Conservation (phyloP, 2,329 filamentous ascomycete genomes). For the Penicillium sp. region DNA sequence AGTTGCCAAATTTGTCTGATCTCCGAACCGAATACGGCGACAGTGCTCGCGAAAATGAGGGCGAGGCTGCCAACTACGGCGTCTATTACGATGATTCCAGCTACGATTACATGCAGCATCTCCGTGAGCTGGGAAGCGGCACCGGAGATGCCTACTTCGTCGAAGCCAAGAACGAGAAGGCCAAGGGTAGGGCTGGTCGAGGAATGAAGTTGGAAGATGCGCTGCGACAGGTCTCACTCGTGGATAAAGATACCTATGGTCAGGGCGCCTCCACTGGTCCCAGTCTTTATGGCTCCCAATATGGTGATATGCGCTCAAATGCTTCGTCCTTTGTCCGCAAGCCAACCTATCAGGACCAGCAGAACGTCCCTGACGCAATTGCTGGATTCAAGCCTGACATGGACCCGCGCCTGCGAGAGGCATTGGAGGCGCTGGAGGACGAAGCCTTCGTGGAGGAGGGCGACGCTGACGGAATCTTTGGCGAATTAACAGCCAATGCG, state of each 20-base stretch:
- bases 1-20: constrained; percentile 64
- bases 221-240: constrained; percentile 57
- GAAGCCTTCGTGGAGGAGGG: constrained; percentile 81
- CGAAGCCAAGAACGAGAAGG: constrained; percentile 61
- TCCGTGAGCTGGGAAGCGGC: constrained; percentile 77
- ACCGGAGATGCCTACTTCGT: constrained; percentile 76
- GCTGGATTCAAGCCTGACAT: constrained; percentile 96
- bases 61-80: constrained; percentile 90
- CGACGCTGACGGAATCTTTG: constrained; percentile 81
- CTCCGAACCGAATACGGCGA: constrained; percentile 71
- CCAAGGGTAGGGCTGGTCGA: constrained; percentile 63
- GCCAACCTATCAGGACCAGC: constrained; percentile 84
- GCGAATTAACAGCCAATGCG: constrained; percentile 63
- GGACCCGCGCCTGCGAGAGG: constrained; percentile 88
- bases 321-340: constrained; percentile 73
- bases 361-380: constrained; percentile 86
- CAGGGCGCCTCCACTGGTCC: constrained; percentile 24
- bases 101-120: constrained; percentile 99
- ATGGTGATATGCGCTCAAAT: constrained; percentile 37
- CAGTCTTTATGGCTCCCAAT: constrained; percentile 46
- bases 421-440: constrained; percentile 89
- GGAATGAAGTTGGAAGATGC: constrained; percentile 83
- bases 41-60: constrained; percentile 75
- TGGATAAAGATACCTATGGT: constrained; percentile 32
- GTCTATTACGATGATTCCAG: constrained; percentile 92